Evolutionary conservation across 352 stramenopile species (phyloP), one percentile per base, ranked within the genome.

Genomic region (Thalassiosira exigua): DNA sequence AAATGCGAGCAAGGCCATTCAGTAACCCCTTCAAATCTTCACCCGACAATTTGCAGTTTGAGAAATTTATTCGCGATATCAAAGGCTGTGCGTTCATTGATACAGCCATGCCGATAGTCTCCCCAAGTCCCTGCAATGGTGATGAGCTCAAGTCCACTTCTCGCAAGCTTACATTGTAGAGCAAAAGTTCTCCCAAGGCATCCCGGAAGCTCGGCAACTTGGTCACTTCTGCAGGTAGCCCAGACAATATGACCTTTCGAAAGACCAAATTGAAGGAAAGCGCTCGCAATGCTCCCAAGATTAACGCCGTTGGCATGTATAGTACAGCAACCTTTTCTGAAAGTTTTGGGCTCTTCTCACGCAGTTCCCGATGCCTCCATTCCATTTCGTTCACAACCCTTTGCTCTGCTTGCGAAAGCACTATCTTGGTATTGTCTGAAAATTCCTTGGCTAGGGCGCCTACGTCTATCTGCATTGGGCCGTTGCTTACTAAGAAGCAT

Each of bases 221-320:
- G 21, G 33, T 33, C 32, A 26, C 51, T 29, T 7, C 3, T 21
- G 46, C 4, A 19, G 7, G 7, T 3, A 64, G 4, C 9, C 26
- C 46, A 14, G 32, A 57, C 5, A 73, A 39, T 21, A 42, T 68
- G 21, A 73, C 33, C 26, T 69, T 69, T 24, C 65, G 46, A 56
- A 73, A 73, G n/a, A 73, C 36, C n/a, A 73, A 41, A n/a, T 73
- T 73, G 65, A 73, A 73, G 17, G 65, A 39, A 4, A 73, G 51
- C 2, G 51, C 50, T 22, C 26, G n/a, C 2, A 73, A 29, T 9
- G 29, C 36, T 3, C n/a, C 51, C 14, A 69, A 3, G 3, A 69
- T n/a, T 17, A 60, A 27, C 17, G 29, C 52, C 11, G n/a, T 48
- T 48, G 39, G 39, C n/a, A 17, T 11, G n/a, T 48, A 17, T n/a